phyloP scores from a whole-genome alignment of 2,329 filamentous ascomycete genomes.

The Tympanopsis confertula region DNA sequence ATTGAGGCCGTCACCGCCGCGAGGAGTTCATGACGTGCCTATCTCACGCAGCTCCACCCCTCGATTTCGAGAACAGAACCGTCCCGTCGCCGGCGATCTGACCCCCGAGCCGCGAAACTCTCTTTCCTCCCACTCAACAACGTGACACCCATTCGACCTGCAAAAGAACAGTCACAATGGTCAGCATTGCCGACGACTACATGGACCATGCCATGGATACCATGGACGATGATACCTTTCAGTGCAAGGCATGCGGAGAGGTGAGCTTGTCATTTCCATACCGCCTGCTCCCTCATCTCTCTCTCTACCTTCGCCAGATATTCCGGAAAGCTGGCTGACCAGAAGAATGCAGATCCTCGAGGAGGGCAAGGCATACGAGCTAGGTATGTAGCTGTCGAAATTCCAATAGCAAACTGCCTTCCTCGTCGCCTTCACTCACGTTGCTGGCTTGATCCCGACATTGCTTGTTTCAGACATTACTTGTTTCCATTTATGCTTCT shows the following conservation, averaged over 20 bases:
- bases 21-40: too few relatives aligned
- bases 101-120: too few relatives aligned
- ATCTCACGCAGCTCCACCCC: too few relatives aligned
- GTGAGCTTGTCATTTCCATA: conserved; percentile 33
- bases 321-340: conserved; percentile 11
- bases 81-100: too few relatives aligned
- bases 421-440: conserved; percentile 1
- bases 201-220: conserved; percentile 56
- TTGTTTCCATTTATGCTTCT: too few relatives aligned
- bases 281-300: conserved; percentile 3
- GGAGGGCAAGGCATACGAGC: conserved; percentile 95
- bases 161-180: too few relatives aligned
- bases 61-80: too few relatives aligned
- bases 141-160: too few relatives aligned
- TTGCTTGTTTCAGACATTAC: too few relatives aligned
- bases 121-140: too few relatives aligned
- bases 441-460: conserved; percentile 7
- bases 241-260: conserved; percentile 88
- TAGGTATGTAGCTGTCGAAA: conserved; percentile 49
- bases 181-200: conserved; percentile 34
- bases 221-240: conserved; percentile 62
- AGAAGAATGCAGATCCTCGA: conserved; percentile 65
- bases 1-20: too few relatives aligned
- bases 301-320: conserved; percentile 8
- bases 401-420: neutral